Conservation (phyloP, 352 stramenopile genomes). For the Thraustochytrium striatum region DNA sequence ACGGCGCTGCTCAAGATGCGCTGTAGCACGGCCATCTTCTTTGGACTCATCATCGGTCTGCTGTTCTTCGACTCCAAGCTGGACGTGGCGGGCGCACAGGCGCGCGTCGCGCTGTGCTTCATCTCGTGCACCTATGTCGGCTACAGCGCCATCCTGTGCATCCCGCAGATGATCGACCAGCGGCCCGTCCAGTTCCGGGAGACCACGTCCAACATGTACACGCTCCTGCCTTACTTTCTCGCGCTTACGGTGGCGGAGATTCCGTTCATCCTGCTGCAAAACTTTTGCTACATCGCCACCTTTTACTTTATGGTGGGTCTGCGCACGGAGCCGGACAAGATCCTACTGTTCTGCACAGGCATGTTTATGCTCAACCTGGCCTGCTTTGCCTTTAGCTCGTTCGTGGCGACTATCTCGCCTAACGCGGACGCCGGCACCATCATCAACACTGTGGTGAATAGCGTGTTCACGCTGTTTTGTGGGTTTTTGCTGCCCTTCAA, state of each 20-base stretch:
- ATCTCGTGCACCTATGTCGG: background rate
- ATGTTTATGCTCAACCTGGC: background rate
- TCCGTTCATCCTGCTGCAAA: background rate
- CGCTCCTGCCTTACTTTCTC: background rate
- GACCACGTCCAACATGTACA: background rate
- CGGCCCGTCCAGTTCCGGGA: background rate
- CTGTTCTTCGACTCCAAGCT: background rate
- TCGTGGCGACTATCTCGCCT: background rate
- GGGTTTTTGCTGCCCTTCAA: background rate
- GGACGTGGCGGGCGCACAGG: background rate
- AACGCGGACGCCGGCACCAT: background rate
- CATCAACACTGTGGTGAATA: background rate
- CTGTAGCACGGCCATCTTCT: background rate
- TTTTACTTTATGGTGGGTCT: background rate
- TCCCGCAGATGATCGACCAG: background rate
- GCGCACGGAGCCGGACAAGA: background rate
- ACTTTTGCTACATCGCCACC: background rate
- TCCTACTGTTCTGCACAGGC: background rate
- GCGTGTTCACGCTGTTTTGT: background rate
- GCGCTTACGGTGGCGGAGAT: background rate
- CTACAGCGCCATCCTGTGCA: background rate
- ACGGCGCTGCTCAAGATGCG: background rate
- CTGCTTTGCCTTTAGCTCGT: background rate
- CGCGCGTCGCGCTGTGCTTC: background rate
- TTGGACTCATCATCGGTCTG: background rate